Conservation (phyloP, 139 green algal species). For the Tetraselmis chui region DNA sequence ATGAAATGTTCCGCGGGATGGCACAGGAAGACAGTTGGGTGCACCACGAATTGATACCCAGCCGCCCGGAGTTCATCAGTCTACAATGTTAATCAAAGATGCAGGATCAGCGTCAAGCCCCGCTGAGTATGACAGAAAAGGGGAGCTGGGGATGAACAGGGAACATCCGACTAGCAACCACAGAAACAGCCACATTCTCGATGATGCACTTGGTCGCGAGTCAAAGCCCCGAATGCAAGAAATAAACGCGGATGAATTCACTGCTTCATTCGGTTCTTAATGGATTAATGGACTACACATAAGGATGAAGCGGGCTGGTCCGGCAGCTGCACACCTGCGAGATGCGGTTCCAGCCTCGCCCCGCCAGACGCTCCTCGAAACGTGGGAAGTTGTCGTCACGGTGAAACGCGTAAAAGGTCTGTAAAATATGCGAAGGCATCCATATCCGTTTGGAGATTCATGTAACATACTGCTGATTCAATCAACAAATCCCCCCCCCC, state of each 20-base stretch:
- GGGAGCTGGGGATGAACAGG: too few relatives aligned
- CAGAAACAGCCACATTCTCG: too few relatives aligned
- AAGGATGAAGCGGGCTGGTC: background rate
- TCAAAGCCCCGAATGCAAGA: background rate
- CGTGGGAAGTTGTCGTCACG: background rate
- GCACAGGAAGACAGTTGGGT: background rate
- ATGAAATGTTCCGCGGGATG: background rate
- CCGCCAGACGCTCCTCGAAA: background rate
- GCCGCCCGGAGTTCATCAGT: background rate
- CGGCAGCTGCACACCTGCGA: background rate
- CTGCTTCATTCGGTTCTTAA: too few relatives aligned
- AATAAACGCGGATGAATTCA: too few relatives aligned
- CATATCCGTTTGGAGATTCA: too few relatives aligned
- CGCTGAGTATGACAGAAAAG: too few relatives aligned
- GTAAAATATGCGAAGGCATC: background rate
- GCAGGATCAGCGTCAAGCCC: background rate
- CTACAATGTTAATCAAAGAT: background rate
- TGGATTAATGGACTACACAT: background rate
- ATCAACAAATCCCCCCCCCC: too few relatives aligned
- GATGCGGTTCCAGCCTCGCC: background rate
- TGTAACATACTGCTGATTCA: too few relatives aligned
- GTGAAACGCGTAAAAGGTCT: background rate
- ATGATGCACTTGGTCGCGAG: too few relatives aligned
- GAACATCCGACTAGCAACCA: background rate
- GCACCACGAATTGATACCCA: background rate